Evolutionary conservation across 352 stramenopile species (phyloP).

Genomic region (Saprolegnia diclina): DNA sequence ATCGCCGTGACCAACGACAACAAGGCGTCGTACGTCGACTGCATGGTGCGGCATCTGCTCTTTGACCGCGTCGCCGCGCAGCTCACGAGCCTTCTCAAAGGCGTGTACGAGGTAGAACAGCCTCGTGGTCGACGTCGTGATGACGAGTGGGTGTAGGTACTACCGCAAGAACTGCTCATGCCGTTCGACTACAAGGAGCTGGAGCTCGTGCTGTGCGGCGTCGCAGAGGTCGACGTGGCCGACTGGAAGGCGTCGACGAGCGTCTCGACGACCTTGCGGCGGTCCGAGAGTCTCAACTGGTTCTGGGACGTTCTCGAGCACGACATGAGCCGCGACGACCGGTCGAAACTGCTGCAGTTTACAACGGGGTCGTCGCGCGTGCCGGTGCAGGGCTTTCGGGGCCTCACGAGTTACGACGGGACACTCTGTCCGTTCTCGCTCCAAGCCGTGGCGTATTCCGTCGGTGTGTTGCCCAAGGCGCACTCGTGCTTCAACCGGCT

Average conservation of each 20-base stretch:
- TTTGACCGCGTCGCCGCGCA: slow-evolving; percentile 88
- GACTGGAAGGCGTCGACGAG: slow-evolving; percentile 89
- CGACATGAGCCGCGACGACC: slow-evolving; percentile 75
- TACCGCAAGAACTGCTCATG: slow-evolving; percentile 89
- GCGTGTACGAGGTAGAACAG: slow-evolving; percentile 99
- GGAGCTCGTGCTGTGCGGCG: slow-evolving; percentile 93
- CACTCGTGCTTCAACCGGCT: slow-evolving; percentile 84
- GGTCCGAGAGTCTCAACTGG: slow-evolving; percentile 84
- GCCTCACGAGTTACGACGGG: slow-evolving; percentile 76
- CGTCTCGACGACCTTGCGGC: not conserved
- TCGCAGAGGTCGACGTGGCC: slow-evolving; percentile 90
- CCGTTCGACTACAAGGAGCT: slow-evolving; percentile 97
- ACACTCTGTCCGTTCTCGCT: slow-evolving; percentile 69
- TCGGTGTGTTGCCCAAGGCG: slow-evolving; percentile 58
- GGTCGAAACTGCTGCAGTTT: slow-evolving; percentile 71
- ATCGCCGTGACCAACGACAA: slow-evolving; percentile 93
- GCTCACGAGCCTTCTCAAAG: slow-evolving; percentile 87
- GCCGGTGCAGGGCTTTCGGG: slow-evolving; percentile 61
- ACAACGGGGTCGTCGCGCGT: slow-evolving; percentile 74
- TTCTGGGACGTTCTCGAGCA: slow-evolving; percentile 95
- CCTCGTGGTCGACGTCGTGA: too few species aligned
- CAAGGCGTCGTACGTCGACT: slow-evolving; percentile 90
- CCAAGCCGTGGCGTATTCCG: slow-evolving; percentile 50
- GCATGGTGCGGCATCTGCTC: slow-evolving; percentile 90
- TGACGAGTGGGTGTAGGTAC: too few species aligned